Evolutionary conservation across 352 stramenopile species (phyloP), one percentile per base, ranked within the genome.

Genomic region (Plasmopara muralis): DNA sequence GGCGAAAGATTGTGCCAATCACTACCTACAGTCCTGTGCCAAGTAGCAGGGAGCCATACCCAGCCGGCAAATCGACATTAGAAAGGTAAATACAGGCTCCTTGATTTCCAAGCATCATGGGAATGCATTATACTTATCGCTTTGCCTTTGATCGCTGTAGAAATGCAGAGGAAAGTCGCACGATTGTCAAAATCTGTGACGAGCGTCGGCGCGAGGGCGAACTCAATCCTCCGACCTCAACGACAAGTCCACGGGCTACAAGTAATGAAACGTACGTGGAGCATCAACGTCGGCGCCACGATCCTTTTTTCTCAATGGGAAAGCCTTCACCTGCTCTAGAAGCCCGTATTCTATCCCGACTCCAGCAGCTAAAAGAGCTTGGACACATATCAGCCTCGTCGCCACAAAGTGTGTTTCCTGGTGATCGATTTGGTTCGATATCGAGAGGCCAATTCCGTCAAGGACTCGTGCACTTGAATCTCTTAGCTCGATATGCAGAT

Each of bases 21-120:
- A 61, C 14, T 30, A 47, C 37, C 13, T 64, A 44, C 56, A 80
- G 50, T 52, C 46, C 38, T 35, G 53, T 52, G 33, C 63, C 14
- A 46, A 53, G 16, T 37, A 60, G 44, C 9, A 43, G 37, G 4
- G 10, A 57, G 0, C 50, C 64, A 0, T 68, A 83, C 16, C 45
- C 77, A 41, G 77, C 77, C 7, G 80, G 80, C 2, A 90, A 90
- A 58, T 85, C 80, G 2, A 90, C 77, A 43, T 67, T 87, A 39
- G 75, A 90, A 51, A 72, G 79, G 70, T 82, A 46, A 14, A 25
- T 28, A 13, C 40, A 16, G n/a, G 8, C 16, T 25, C 2, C 9
- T 43, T 18, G 0, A 5, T 53, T 28, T 53, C n/a, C 34, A 20
- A 5, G 4, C 10, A 7, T 41, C 29, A 12, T 10, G 0, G 35